Evolutionary conservation across 345 rosid genomes (phyloP), one percentile per base, ranked within the genome.

Genomic region (Firmiana major): DNA sequence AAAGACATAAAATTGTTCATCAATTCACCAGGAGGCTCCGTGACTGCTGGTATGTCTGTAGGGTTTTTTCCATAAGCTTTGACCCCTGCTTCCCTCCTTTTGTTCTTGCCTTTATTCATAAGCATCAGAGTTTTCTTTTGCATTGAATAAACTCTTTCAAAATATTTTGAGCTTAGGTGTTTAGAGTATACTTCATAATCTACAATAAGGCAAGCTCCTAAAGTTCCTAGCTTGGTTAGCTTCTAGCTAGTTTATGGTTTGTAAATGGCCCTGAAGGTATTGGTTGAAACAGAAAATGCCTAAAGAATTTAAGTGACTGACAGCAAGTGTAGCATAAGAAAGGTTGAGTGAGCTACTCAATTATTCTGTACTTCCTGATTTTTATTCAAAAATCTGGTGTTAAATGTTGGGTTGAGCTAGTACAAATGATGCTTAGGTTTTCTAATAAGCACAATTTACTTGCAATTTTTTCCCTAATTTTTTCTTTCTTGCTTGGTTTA

Each of bases 21-120:
- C 79, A 91, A 95, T 82, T 91, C 98, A 34, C 96, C 99, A 0
- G 99, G 99, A 83, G 99, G 99, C 74, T 90, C 98, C 28, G 89
- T 92, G 24, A 91, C 94, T 63, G 96, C 97, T 28, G 99, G 99
- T 95, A 86, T 36, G 75, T 62, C 6, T 64, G 17, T 24, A 45
- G 4, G 40, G 10, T 45, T 24, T 24, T 0, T 62, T 16, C 36
- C 24, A 46, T 45, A 62, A 0, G 63, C 63, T 72, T 8, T 11
- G 24, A 11, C 46, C 38, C 57, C 10, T 45, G 55, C 57, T 68
- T 68, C 54, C 7, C 21, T 46, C 34, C 55, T 11, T 3, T 10
- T 42, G 38, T 0, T 73, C 38, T 73, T 38, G 24, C 51, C 49
- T 26, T 40, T 43, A 42, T 24, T 58, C 42, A 3, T 74, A 51